phyloP scores from a whole-genome alignment of 2,329 filamentous ascomycete genomes.

The Aureobasidium sp. region DNA sequence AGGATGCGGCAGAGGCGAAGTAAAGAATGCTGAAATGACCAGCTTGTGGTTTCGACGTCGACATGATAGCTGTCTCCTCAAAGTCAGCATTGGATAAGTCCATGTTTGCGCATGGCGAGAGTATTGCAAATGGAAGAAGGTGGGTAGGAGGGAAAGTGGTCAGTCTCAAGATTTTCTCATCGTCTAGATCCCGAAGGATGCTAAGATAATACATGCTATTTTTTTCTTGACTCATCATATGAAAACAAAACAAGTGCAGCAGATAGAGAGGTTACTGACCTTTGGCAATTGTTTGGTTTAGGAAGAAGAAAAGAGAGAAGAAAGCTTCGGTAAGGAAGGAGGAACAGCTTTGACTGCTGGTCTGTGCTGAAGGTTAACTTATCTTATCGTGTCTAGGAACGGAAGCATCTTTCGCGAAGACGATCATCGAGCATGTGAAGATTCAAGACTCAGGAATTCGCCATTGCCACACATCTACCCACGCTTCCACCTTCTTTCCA shows the following conservation, averaged over 20 bases:
- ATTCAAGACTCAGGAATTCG: neutral
- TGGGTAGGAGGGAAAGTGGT: neutral
- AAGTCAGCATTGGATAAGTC: neutral
- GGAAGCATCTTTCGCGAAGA: neutral
- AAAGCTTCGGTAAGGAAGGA: neutral
- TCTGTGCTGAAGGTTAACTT: neutral
- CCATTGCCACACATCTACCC: neutral
- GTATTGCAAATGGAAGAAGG: neutral
- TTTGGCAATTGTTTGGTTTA: neutral
- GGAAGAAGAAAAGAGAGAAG: neutral
- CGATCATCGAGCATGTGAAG: slow-evolving; percentile 4
- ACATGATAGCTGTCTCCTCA: slow-evolving; percentile 25
- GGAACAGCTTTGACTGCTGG: neutral
- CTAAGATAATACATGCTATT: slow-evolving; percentile 46
- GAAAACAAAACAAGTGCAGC: slow-evolving; percentile 17
- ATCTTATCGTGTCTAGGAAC: neutral
- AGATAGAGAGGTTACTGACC: neutral
- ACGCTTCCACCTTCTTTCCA: neutral
- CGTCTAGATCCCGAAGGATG: slow-evolving; percentile 19
- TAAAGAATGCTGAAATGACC: slow-evolving; percentile 76
- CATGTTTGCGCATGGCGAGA: neutral
- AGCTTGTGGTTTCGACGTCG: slow-evolving; percentile 42
- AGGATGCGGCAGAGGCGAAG: slow-evolving; percentile 68
- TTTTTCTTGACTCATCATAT: slow-evolving; percentile 27
- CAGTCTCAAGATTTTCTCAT: slow-evolving; percentile 11